Evolutionary conservation across 2,329 filamentous ascomycete genomes (phyloP).

Genomic region (Neocatenulostroma microsporum): DNA sequence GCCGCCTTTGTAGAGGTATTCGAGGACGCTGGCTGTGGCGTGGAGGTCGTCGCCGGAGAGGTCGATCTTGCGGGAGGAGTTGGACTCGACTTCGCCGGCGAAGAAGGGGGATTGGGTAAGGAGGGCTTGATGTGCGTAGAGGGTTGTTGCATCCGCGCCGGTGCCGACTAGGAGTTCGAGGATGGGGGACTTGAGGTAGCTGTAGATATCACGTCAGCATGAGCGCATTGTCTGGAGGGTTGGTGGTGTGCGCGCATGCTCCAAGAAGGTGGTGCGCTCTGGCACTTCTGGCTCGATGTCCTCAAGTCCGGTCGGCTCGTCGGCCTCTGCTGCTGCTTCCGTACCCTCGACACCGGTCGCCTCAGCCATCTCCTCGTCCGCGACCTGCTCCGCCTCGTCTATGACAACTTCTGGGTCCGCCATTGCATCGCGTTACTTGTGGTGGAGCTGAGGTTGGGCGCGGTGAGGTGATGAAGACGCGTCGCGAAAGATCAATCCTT

Average conservation of each 20-base stretch:
- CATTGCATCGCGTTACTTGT: constrained; percentile 17
- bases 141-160: constrained; percentile 51
- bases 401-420: constrained; percentile 26
- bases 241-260: constrained; percentile 25
- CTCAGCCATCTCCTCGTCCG: constrained; percentile 46
- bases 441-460: background rate
- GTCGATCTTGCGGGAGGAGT: constrained; percentile 56
- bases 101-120: constrained; percentile 70
- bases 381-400: constrained; percentile 29
- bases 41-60: constrained; percentile 62
- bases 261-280: constrained; percentile 38
- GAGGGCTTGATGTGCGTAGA: constrained; percentile 74
- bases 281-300: constrained; percentile 36
- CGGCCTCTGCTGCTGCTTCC: constrained; percentile 25
- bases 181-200: constrained; percentile 43
- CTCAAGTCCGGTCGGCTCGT: constrained; percentile 31
- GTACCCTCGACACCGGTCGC: constrained; percentile 19
- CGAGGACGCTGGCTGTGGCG: constrained; percentile 69
- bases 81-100: constrained; percentile 49
- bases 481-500: background rate
- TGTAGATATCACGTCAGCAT: constrained; percentile 16
- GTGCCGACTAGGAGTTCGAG: constrained; percentile 40
- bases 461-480: background rate
- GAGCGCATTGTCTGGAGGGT: constrained; percentile 1
- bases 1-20: constrained; percentile 77